Evolutionary conservation across 2,329 filamentous ascomycete genomes (phyloP).

Genomic region (Neocatenulostroma microsporum): DNA sequence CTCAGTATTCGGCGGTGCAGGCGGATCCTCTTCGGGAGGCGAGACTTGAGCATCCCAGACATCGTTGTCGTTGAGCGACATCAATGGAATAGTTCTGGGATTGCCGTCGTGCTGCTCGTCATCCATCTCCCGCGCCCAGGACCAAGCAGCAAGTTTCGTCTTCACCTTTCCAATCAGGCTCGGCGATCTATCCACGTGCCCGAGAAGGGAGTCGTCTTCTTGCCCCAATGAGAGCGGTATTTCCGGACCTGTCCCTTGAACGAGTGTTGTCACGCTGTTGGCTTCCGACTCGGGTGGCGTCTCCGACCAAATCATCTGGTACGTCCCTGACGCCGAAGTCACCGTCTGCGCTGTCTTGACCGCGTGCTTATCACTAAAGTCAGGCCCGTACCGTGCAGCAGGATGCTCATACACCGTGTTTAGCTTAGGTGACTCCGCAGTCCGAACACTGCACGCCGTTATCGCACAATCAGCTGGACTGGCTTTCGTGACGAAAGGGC

Average conservation of each 20-base stretch:
- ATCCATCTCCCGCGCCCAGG: constrained; percentile 14
- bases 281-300: constrained; percentile 10
- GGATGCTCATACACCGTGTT: constrained; percentile 15
- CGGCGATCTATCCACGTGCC: neutral
- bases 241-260: too few species aligned
- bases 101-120: constrained; percentile 7
- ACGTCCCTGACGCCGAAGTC: constrained; percentile 16
- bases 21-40: constrained; percentile 16
- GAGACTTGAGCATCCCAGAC: too few species aligned
- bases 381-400: constrained; percentile 3
- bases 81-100: constrained; percentile 12
- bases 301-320: constrained; percentile 22
- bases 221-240: too few species aligned
- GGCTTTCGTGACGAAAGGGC: constrained; percentile 7
- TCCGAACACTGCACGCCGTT: constrained; percentile 17
- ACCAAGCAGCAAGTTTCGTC: constrained; percentile 22
- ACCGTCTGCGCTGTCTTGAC: constrained; percentile 19
- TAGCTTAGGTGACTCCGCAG: constrained; percentile 12
- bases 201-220: neutral
- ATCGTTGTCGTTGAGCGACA: constrained; percentile 9
- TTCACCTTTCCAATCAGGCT: constrained; percentile 17
- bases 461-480: constrained; percentile 10
- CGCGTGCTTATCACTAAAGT: neutral
- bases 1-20: constrained; percentile 20
- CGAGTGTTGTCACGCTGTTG: constrained; percentile 11